These are phyloP conservation scores for Oryza meyeriana DNA, from an alignment of 176 grass and related monocot genomes.

Conservation along the genomic window DNA sequence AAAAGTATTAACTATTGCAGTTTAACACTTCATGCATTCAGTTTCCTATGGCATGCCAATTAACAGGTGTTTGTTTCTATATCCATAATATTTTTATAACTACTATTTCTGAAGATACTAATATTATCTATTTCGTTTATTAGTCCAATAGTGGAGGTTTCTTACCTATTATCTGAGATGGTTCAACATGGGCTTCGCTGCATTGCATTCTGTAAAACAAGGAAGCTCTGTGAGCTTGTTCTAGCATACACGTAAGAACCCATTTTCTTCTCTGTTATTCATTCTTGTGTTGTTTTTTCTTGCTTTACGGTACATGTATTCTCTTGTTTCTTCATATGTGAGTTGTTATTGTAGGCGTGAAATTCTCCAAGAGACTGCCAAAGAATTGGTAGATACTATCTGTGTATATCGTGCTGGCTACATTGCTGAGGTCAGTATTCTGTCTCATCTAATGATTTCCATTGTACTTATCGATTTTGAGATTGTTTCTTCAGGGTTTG, in stretches of 20 bases:
- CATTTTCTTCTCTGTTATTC: conserved; percentile 18
- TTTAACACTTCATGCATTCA: neutral
- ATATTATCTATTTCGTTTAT: conserved; percentile 23
- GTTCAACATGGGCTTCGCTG: conserved; percentile 96
- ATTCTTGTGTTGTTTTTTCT: conserved; percentile 1
- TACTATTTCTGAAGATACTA: neutral
- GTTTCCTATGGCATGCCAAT: conserved; percentile 15
- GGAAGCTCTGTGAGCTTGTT: conserved; percentile 85
- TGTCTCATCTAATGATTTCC: neutral
- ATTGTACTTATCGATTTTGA: neutral
- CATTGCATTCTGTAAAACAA: conserved; percentile 96
- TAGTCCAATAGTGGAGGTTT: conserved; percentile 86
- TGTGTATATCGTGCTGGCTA: conserved; percentile 95
- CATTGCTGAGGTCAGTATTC: conserved; percentile 68
- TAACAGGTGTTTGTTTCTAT: conserved; percentile 9
- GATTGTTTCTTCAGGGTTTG: neutral
- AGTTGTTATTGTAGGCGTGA: conserved; percentile 65
- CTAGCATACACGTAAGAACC: conserved; percentile 81
- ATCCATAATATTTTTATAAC: neutral
- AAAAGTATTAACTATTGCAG: neutral
- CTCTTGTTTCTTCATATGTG: conserved; percentile 15
- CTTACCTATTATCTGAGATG: conserved; percentile 89
- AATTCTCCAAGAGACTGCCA: conserved; percentile 66
- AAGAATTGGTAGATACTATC: conserved; percentile 67
- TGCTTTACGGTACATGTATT: neutral